Base-by-base conservation (phyloP, 495 filamentous ascomycete genomes). In the Glarea lozoyensis region DNA sequence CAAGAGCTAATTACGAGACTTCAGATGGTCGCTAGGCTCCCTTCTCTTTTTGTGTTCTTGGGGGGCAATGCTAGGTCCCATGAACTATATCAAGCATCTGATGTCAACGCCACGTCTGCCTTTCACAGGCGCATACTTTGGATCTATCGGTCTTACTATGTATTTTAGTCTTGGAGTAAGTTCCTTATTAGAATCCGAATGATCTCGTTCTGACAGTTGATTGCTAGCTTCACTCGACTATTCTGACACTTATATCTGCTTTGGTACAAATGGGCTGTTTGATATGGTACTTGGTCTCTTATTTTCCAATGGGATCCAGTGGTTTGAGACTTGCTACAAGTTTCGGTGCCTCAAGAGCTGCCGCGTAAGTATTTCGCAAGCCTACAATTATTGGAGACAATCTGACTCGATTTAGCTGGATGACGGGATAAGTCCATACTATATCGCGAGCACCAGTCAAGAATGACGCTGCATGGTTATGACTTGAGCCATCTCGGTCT, bases 121-220 rank as follows among this genome's bases (percentile, higher is more conserved):
- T 10, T 98, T 98, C 60, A 96, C 92, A 15, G 88, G 88, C 37
- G 86, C 88, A 20, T 98, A 98, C 70, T 96, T 98, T 68, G 92
- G 90, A 30, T 93, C 86, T 30, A 94, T 98, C 50, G 80, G 66
- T 2, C 60, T 96, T 56, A 96, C 92, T 3, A 67, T 98, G 24
- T 94, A 88, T 62, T 96, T 94, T 64, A 80, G 89, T 13, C 69
- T 95, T 49, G 84, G 84, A 43, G 92, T 96, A 77, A 75, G 88
- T 86, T 33, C 22, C 40, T 22, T n/a, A n/a, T n/a, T n/a, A n/a
- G n/a, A n/a, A n/a, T n/a, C n/a, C n/a, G n/a, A n/a, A n/a, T n/a
- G n/a, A n/a, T n/a, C n/a, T n/a, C n/a, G n/a, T n/a, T n/a, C 11
- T 7, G 4, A 21, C 35, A 21, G 19, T 20, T 7, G 25, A 22